Base-by-base conservation (phyloP, 768 basidiomycete species). In the Rhizopogon salebrosus region DNA sequence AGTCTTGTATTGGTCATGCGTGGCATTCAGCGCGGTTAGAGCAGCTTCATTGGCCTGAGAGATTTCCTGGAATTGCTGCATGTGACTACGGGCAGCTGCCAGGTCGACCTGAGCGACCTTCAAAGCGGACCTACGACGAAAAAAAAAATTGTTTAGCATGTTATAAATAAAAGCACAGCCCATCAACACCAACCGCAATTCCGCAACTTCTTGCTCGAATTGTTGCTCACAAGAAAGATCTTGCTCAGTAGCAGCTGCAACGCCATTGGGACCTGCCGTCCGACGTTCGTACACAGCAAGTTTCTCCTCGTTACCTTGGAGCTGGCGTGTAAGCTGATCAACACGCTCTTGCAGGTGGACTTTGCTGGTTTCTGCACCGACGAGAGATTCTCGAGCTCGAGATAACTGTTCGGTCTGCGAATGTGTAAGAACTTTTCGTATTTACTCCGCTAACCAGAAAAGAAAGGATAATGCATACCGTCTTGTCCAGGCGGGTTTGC, bases 61-160 rank as follows among this genome's bases (percentile, higher is more conserved):
- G 59, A 95, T 93, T 57, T 88, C 84, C 63, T 89, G 81, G 80
- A 87, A 94, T 65, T 94, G 92, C 54, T 87, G 80, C 26, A 87
- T 84, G 61, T 92, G 89, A 41, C 71, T 80, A 51, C 79, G 79
- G 1, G 90, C 85, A 18, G 81, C 73, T 9, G 82, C 75, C 34
- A 92, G 78, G 58, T 93, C 92, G 22, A 89, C 78, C 66, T 93
- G 84, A 2, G 85, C 76, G 2, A 89, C 76, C 70, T 90, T 92
- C 48, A 95, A 74, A 24, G 85, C 75, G 36, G 85, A 82, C 11
- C 91, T 92, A 60, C 13, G 29, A 37, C 26, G 41, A 16, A n/a
- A n/a, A n/a, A n/a, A n/a, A n/a, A 52, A 14, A 16, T 6, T 23
- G 26, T 48, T 56, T 7, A 57, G 20, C 3, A 42, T 27, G 36